Base-by-base conservation (phyloP, 2,329 filamentous ascomycete species). In the Paraphoma sp. region DNA sequence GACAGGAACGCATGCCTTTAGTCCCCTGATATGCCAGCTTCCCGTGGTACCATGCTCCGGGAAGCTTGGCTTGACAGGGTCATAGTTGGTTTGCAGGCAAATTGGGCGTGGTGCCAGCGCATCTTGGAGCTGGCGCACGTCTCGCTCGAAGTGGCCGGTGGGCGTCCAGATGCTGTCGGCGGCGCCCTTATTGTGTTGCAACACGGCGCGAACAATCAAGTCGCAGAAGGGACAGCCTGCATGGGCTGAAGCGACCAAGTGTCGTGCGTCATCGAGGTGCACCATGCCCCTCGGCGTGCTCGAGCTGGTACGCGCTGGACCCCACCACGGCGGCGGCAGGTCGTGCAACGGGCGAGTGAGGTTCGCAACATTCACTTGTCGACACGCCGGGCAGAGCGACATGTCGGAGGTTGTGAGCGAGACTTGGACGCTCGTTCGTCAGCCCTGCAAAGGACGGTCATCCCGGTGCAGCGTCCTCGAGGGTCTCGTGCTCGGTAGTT, bases 1-100 rank as follows among this genome's bases (percentile, higher is more conserved):
- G 43, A 62, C 58, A 59, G 64, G 67, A n/a, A 69, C 62, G 42
- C 48, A 58, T 23, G 48, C 57, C 33, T 59, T 65, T 38, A 67
- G 53, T 23, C 57, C 60, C 48, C 52, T 62, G 40, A 64, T 40
- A 45, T 63, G 59, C 45, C 45, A 57, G 36, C 60, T 54, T 47
- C 50, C 51, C 23, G 53, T 49, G 53, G 50, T 53, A 47, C 54
- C 59, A 46, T 58, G 45, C 48, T 63, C 56, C 47, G 58, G 63
- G 51, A 67, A 60, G 44, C 53, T 48, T 38, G 30, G 47, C 51
- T 60, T 57, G 44, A 56, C 31, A 43, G 52, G 57, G 18, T 57
- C 53, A 16, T 58, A 56, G 53, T 65, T 66, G 49, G 63, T 57
- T 53, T 60, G 56, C 10, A 66, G 51, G 47, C 61, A 65, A 49